Conservation (phyloP, 2,329 filamentous ascomycete genomes). For the Polytolypa hystricis region DNA sequence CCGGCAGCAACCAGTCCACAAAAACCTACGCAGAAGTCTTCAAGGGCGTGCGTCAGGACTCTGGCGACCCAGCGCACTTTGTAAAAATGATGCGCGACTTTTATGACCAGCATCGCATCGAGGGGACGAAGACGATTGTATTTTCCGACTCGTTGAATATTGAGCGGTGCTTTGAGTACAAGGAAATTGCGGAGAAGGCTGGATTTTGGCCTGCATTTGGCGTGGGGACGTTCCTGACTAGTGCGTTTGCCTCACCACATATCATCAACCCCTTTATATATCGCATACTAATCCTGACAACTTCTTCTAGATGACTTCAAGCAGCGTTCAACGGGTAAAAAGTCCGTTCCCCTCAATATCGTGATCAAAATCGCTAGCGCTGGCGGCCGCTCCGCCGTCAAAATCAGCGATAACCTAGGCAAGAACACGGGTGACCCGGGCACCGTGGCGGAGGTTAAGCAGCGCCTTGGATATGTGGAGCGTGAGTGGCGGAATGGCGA, state of each 20-base stretch:
- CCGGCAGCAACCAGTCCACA: constrained; percentile 27
- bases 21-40: constrained; percentile 73
- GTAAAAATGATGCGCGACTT: constrained; percentile 69
- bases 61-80: constrained; percentile 71
- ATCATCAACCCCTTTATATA: too few relatives aligned
- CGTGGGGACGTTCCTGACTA: constrained; percentile 90
- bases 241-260: constrained; percentile 26
- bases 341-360: constrained; percentile 88
- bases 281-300: too few relatives aligned
- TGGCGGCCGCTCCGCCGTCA: constrained; percentile 69
- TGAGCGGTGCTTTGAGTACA: constrained; percentile 83
- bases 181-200: constrained; percentile 64
- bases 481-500: constrained; percentile 73
- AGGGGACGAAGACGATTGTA: constrained; percentile 74
- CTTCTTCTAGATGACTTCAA: constrained; percentile 59
- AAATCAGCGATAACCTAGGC: constrained; percentile 81
- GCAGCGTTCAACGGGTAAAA: constrained; percentile 60
- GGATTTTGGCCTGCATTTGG: constrained; percentile 84
- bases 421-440: constrained; percentile 88
- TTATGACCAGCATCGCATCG: constrained; percentile 65
- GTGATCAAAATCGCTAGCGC: constrained; percentile 94
- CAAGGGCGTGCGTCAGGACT: constrained; percentile 78
- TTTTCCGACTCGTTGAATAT: constrained; percentile 94
- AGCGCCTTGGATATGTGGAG: constrained; percentile 74
- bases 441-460: constrained; percentile 74